These are phyloP conservation scores for Apiospora kogelbergensis DNA, from an alignment of 2,329 filamentous ascomycete species.

Conservation along the genomic window DNA sequence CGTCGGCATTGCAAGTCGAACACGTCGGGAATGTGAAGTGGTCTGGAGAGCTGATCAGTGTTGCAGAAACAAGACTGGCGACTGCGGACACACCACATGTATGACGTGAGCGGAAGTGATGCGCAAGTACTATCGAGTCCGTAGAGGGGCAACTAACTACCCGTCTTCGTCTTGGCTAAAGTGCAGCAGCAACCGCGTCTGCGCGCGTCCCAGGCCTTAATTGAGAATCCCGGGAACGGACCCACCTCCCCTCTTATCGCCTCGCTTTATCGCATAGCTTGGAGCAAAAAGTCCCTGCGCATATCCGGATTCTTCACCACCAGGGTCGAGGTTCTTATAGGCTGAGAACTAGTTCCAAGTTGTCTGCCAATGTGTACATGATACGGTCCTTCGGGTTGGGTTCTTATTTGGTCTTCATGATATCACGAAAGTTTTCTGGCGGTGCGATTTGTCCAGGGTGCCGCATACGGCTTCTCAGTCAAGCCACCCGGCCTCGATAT, in stretches of 20 bases:
- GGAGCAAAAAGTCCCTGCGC: background rate
- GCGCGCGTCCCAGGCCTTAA: background rate
- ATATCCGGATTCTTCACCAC: background rate
- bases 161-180: background rate
- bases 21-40: background rate
- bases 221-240: background rate
- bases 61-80: background rate
- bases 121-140: background rate
- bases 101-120: background rate
- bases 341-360: background rate
- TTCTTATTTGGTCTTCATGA: slow-evolving; percentile 29
- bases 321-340: background rate
- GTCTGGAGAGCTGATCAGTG: background rate
- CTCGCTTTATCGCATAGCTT: background rate
- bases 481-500: slow-evolving; percentile 17
- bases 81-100: background rate
- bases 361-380: background rate
- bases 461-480: slow-evolving; percentile 33
- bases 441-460: slow-evolving; percentile 41
- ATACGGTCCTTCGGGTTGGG: background rate
- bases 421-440: slow-evolving; percentile 30
- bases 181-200: background rate
- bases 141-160: background rate
- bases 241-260: background rate
- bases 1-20: slow-evolving; percentile 25